Base-by-base conservation (phyloP, 192 early-diverging fungal genomes). In the Coemansia erecta region DNA sequence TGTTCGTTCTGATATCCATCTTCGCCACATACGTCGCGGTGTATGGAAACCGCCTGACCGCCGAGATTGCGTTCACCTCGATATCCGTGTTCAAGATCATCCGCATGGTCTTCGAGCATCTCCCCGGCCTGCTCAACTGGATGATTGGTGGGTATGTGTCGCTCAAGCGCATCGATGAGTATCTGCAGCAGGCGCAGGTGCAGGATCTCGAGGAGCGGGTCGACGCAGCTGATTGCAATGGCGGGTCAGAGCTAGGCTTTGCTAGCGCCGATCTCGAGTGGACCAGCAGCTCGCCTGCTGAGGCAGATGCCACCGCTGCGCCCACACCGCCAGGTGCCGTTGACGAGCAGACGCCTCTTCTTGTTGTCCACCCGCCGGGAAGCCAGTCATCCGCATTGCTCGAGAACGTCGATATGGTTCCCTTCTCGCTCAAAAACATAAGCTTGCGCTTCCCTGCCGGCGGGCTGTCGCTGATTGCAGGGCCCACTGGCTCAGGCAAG, bases 401-500 rank as follows among this genome's bases (percentile, higher is more conserved):
- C 21, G 13, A 1, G 26, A 9, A 14, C 37, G 42, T 35, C 41
- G 40, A 15, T 33, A 31, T 19, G 26, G 21, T 19, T 11, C 59
- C 66, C 18, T 90, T 90, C 51, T 60, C 69, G 21, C 81, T 94
- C 15, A 71, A 64, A 77, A 53, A 88, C 44, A 37, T 94, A 8
- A 83, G 82, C 53, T 48, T 92, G 21, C 68, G 64, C n/a, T 89
- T 96, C 69, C 87, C 88, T 14, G 42, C 56, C 15, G 83, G 83
- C 44, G 83, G 84, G 23, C 78, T 94, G n/a, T 85, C 89, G 19
- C 74, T 94, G 15, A 68, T 95, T 39, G 84, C 86, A 50, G 95
- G 95, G 8, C 81, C 90, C 26, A 96, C 94, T n/a, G 95, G 94
- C 5, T 78, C 84, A 23, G 95, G 95, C 50, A 98, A 98, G 67